Conservation (phyloP, 177 flowering plant genomes). For the Vitis hybrid region DNA sequence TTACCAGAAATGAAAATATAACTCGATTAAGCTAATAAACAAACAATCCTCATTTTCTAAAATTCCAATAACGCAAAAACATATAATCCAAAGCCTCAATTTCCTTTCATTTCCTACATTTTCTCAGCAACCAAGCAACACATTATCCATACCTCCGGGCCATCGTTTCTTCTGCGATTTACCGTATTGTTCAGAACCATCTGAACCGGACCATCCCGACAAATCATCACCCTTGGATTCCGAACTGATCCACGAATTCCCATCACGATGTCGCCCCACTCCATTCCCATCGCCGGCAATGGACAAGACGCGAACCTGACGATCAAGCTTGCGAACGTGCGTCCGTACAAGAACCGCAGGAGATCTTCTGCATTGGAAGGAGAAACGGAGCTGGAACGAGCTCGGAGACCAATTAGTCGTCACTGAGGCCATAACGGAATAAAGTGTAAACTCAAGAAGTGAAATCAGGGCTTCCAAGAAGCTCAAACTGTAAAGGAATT, state of each 20-base stretch:
- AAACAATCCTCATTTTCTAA: no score
- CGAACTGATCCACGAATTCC: conserved; percentile 28
- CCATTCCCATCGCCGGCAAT: conserved; percentile 22
- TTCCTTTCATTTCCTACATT: neutral
- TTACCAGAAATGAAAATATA: no score
- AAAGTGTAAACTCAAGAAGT: no score
- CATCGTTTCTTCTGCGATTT: conserved; percentile 32
- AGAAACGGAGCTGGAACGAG: conserved; percentile 70
- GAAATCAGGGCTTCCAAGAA: no score
- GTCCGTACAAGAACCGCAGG: conserved; percentile 21
- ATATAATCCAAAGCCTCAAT: neutral
- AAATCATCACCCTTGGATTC: conserved; percentile 29
- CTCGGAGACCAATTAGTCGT: conserved; percentile 46
- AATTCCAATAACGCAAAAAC: neutral
- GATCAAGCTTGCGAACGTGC: conserved; percentile 20
- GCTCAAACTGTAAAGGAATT: no score
- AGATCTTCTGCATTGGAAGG: conserved; percentile 28
- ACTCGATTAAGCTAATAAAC: no score
- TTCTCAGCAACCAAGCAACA: neutral
- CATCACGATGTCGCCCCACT: conserved; percentile 16
- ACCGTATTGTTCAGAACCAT: conserved; percentile 17
- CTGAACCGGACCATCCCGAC: conserved; percentile 59
- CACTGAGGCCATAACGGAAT: conserved; percentile 35
- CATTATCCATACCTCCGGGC: conserved; percentile 42
- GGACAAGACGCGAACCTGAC: conserved; percentile 20